Base-by-base conservation (phyloP, 495 filamentous ascomycete genomes). In the Hyaloscypha hepaticicola region DNA sequence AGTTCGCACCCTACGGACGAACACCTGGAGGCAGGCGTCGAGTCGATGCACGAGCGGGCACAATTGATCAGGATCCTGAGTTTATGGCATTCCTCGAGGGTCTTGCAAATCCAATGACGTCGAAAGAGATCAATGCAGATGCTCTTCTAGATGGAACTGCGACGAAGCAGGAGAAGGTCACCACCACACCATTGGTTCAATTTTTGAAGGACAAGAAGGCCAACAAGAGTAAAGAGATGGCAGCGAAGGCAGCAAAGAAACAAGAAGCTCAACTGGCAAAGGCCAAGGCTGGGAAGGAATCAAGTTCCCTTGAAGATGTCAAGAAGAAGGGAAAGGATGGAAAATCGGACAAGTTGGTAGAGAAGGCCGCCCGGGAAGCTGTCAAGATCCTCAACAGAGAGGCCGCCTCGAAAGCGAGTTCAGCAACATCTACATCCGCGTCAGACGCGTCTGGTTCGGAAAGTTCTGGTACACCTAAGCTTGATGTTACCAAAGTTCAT, bases 21-120 rank as follows among this genome's bases (percentile, higher is more conserved):
- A 82, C 89, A 0, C 92, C 96, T 19, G 80, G 80, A 7, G 89
- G 87, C 64, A 88, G 82, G 69, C 80, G 80, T 41, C 87, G 91
- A 25, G 83, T 85, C 53, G 95, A 99, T 80, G 84, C 84, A 63
- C 87, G 94, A 3, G 91, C 96, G 73, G 95, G 96, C 50, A 96
- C 91, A 5, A 97, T 99, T 63, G 95, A 99, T 68, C 92, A 94
- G 70, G 95, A 99, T 73, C 86, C 89, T 0, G 95, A 98, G 62
- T 98, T 98, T 67, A 96, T 96, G 76, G 84, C 84, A 24, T 99
- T 98, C 71, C 84, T 99, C 7, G 90, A 96, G 74, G 88, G 85
- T 55, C 82, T 97, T 9, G 95, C 93, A 3, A 89, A 90, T 58
- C 92, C 92, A 0, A 83, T 89, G 29, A 82, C 79, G 38, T 76